Evolutionary conservation across 2,329 filamentous ascomycete species (phyloP).

Genomic region (Xylariaceae sp.): DNA sequence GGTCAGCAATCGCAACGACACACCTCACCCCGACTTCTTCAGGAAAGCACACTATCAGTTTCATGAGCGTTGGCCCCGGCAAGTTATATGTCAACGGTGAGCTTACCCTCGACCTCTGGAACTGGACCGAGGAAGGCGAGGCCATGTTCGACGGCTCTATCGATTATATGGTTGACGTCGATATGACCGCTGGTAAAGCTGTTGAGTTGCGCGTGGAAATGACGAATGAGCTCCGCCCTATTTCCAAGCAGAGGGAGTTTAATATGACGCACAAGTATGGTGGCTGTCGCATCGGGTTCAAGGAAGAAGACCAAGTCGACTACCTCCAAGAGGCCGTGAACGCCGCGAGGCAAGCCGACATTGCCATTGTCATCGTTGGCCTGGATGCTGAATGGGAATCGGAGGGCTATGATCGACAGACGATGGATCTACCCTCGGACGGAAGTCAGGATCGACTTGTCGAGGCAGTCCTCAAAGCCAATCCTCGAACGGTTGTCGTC

Average conservation of each 20-base stretch:
- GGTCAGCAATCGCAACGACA: slow-evolving; percentile 69
- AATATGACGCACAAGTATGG: slow-evolving; percentile 70
- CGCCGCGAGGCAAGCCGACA: slow-evolving; percentile 66
- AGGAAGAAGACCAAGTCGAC: slow-evolving; percentile 67
- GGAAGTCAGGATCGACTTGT: slow-evolving; percentile 69
- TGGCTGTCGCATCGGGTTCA: slow-evolving; percentile 74
- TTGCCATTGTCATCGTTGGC: slow-evolving; percentile 72
- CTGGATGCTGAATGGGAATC: slow-evolving; percentile 79
- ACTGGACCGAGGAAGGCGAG: slow-evolving; percentile 73
- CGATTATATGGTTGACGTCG: slow-evolving; percentile 67
- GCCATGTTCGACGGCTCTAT: slow-evolving; percentile 74
- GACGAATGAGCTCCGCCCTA: slow-evolving; percentile 69
- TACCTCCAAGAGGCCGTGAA: slow-evolving; percentile 71
- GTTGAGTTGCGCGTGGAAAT: slow-evolving; percentile 69
- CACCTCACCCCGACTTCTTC: slow-evolving; percentile 63
- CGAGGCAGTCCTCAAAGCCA: slow-evolving; percentile 66
- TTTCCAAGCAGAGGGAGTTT: slow-evolving; percentile 63
- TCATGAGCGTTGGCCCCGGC: slow-evolving; percentile 71
- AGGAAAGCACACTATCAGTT: slow-evolving; percentile 70
- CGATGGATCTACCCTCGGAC: slow-evolving; percentile 64
- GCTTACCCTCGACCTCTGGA: slow-evolving; percentile 68
- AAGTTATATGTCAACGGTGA: slow-evolving; percentile 65
- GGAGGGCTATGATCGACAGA: slow-evolving; percentile 72
- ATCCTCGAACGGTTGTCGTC: slow-evolving; percentile 71
- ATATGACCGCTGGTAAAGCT: slow-evolving; percentile 64